Evolutionary conservation across 345 rosid species (phyloP).

Genomic region (Capsella bursapastoris): DNA sequence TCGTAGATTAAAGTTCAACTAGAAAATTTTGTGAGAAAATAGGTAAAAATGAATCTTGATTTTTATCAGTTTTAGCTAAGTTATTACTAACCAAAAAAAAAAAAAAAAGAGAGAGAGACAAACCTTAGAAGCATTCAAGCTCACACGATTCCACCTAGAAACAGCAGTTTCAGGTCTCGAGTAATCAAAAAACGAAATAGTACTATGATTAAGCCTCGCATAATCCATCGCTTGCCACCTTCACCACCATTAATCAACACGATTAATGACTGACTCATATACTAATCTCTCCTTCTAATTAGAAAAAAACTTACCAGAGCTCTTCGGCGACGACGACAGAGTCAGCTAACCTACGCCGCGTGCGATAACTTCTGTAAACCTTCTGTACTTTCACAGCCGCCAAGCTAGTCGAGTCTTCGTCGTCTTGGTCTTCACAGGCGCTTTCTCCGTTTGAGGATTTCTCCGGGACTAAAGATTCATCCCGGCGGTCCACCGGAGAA

Average conservation of each 20-base stretch:
- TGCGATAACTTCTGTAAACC: constrained; percentile 86
- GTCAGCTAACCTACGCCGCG: constrained; percentile 89
- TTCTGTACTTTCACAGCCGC: constrained; percentile 86
- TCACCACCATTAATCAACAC: neutral
- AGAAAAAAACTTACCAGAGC: constrained; percentile 55
- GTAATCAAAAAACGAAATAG: constrained; percentile 78
- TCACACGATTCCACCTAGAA: constrained; percentile 79
- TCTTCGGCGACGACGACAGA: constrained; percentile 90
- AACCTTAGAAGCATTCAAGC: constrained; percentile 86
- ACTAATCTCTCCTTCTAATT: neutral
- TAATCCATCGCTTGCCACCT: constrained; percentile 93
- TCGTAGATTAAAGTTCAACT: neutral
- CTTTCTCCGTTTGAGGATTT: constrained; percentile 13
- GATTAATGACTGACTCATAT: constrained; percentile 15
- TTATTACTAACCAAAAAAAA: neutral
- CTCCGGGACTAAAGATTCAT: constrained; percentile 13
- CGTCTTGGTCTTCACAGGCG: constrained; percentile 11
- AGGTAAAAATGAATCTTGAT: neutral
- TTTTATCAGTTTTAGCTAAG: neutral
- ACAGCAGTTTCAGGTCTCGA: constrained; percentile 70
- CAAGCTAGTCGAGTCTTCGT: constrained; percentile 7
- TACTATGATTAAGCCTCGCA: constrained; percentile 76
- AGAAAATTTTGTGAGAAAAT: neutral
- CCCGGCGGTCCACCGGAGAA: constrained; percentile 31
- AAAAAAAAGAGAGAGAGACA: neutral